Conservation (phyloP, 2,329 filamentous ascomycete genomes). For the Calycina herbarum region DNA sequence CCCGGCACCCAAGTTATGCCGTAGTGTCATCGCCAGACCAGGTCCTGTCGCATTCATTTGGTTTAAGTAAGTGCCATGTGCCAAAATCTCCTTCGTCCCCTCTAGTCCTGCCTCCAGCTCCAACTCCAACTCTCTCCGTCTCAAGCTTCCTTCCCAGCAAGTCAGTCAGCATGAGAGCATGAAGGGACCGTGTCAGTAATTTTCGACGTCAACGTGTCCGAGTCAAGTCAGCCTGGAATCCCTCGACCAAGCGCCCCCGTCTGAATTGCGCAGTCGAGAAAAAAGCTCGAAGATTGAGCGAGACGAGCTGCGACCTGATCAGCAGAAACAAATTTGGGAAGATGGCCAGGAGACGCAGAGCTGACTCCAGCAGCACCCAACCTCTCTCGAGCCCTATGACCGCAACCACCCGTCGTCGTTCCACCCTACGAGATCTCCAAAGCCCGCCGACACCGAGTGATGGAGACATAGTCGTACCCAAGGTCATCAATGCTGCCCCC, state of each 20-base stretch:
- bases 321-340: not conserved
- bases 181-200: slow-evolving; percentile 18
- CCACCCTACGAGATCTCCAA: slow-evolving; percentile 45
- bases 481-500: slow-evolving; percentile 55
- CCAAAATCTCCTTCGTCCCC: not conserved
- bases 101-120: slow-evolving; percentile 4
- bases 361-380: slow-evolving; percentile 39
- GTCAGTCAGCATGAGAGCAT: slow-evolving; percentile 18
- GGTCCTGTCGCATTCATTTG: slow-evolving; percentile 10
- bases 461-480: slow-evolving; percentile 44
- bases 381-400: slow-evolving; percentile 37
- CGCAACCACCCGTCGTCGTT: slow-evolving; percentile 47
- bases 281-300: not conserved
- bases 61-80: slow-evolving; percentile 9
- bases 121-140: not conserved
- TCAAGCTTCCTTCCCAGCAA: not conserved
- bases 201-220: slow-evolving; percentile 25
- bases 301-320: not conserved
- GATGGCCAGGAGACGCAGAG: slow-evolving; percentile 40
- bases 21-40: slow-evolving; percentile 8
- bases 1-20: slow-evolving; percentile 17
- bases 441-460: slow-evolving; percentile 44
- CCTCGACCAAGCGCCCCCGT: slow-evolving; percentile 14
- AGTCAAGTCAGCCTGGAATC: slow-evolving; percentile 17
- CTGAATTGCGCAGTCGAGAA: not conserved